These are phyloP conservation scores for Fusarium incarnatum DNA, from an alignment of 2,329 filamentous ascomycete genomes.

Conservation along the genomic window DNA sequence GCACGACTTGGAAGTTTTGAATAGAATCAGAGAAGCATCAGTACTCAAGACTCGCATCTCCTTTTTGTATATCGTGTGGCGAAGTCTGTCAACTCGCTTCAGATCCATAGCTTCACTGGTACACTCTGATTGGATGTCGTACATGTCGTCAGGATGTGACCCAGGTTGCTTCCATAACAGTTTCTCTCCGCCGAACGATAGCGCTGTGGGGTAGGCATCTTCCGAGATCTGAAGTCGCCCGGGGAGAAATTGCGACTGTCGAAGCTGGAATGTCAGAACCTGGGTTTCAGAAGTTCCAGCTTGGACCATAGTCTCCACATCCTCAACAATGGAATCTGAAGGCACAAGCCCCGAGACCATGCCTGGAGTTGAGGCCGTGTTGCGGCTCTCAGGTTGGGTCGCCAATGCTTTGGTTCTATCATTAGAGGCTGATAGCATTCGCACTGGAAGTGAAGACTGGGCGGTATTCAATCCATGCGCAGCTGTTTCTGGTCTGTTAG, in stretches of 20 bases:
- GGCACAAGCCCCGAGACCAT: neutral
- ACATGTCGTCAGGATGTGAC: neutral
- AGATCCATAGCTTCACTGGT: neutral
- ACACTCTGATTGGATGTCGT: neutral
- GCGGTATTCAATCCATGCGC: neutral
- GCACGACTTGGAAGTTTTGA: neutral
- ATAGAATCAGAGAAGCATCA: neutral
- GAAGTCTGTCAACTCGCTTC: neutral
- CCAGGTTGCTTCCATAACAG: neutral
- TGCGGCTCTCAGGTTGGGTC: neutral
- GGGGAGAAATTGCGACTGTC: neutral
- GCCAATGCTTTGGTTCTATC: neutral
- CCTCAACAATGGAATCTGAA: neutral
- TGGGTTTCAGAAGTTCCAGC: neutral
- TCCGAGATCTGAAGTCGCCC: neutral
- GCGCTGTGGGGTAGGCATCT: neutral
- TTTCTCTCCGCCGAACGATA: neutral
- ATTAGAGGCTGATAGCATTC: neutral
- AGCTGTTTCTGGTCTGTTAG: neutral
- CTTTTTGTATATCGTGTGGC: neutral
- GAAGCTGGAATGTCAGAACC: neutral
- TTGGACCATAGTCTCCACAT: neutral
- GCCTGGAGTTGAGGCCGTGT: neutral
- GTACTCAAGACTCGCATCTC: neutral
- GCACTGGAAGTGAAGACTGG: neutral